Evolutionary conservation across 2,329 filamentous ascomycete species (phyloP), one percentile per base, ranked within the genome.

Genomic region (Xylariomycetidae sp.): DNA sequence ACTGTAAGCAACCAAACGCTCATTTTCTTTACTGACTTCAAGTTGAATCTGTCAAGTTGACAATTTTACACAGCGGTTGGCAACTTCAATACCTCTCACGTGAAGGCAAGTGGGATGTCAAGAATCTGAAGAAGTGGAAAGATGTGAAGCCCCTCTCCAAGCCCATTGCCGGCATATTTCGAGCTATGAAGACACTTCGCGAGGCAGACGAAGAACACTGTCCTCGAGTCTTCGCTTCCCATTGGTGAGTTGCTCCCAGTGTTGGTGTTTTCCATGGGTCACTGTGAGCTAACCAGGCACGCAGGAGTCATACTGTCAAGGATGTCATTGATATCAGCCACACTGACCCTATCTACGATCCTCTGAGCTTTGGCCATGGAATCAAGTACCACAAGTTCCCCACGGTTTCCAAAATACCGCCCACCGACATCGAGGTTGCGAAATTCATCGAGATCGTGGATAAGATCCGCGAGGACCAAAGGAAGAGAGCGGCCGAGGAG

Each of bases 81-180:
- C 90, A 97, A 60, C 69, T 97, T 12, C 85, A 90, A 49, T 83
- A 92, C 50, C 77, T 97, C 16, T 87, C 85, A 3, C 87, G 84
- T 2, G 85, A 88, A 46, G 89, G 89, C 3, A 97, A 97, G 63
- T 97, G 90, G 90, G 90, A 96, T 53, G 88, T 97, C 46, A 97
- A 97, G 64, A 97, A 97, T 52, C 70, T 96, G 9, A 80, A 76
- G 38, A 97, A 97, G 56, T 97, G 90, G 90, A 76, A 86, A 57
- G 79, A 78, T 13, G 84, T 94, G 1, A 62, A 67, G 2, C 85
- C 88, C 0, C 85, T 94, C 2, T 94, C 86, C 0, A 71, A 74
- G 2, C 80, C 82, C 4, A 92, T 97, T 39, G 85, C 75, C 0
- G 77, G 78, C 11, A 69, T 88, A 4, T 96, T 96, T 56, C 80